These are phyloP conservation scores for Alternaria sp. DNA, from an alignment of 2,329 filamentous ascomycete genomes.

Conservation along the genomic window DNA sequence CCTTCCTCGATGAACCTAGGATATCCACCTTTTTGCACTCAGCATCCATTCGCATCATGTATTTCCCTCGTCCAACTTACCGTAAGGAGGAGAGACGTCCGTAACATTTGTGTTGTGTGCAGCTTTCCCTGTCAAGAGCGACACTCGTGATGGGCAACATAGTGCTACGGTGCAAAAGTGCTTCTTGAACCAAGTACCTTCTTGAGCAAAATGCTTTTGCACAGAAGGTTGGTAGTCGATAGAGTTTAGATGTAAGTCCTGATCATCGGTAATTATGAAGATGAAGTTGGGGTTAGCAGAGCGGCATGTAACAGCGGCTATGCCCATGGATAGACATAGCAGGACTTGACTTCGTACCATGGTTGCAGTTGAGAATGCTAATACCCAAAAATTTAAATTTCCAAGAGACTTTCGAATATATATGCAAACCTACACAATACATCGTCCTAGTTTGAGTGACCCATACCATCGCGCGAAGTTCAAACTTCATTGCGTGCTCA, in stretches of 20 bases:
- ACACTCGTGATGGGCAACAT: constrained; percentile 73
- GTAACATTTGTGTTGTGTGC: constrained; percentile 78
- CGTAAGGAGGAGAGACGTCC: constrained; percentile 63
- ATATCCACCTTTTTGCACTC: constrained; percentile 60
- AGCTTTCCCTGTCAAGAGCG: constrained; percentile 70
- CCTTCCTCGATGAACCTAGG: constrained; percentile 72
- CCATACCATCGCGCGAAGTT: constrained; percentile 7
- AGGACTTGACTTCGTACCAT: not conserved
- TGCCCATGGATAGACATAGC: not conserved
- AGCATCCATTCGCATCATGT: constrained; percentile 5
- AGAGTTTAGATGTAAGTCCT: constrained; percentile 69
- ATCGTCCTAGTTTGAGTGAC: not conserved
- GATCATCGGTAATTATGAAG: constrained; percentile 74
- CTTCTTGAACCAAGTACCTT: constrained; percentile 67
- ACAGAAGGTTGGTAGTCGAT: constrained; percentile 68
- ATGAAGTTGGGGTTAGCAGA: constrained; percentile 62
- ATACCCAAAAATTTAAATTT: not conserved
- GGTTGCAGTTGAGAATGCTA: not conserved
- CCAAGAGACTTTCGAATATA: not conserved
- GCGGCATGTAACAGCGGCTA: constrained; percentile 10
- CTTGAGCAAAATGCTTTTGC: constrained; percentile 63
- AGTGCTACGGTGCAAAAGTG: constrained; percentile 73
- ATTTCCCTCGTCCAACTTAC: constrained; percentile 38
- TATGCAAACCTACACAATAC: too few species aligned
- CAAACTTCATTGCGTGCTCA: constrained; percentile 6